These are phyloP conservation scores for Bipolaris sorokiniana DNA, from an alignment of 2,329 filamentous ascomycete genomes.

Conservation along the genomic window DNA sequence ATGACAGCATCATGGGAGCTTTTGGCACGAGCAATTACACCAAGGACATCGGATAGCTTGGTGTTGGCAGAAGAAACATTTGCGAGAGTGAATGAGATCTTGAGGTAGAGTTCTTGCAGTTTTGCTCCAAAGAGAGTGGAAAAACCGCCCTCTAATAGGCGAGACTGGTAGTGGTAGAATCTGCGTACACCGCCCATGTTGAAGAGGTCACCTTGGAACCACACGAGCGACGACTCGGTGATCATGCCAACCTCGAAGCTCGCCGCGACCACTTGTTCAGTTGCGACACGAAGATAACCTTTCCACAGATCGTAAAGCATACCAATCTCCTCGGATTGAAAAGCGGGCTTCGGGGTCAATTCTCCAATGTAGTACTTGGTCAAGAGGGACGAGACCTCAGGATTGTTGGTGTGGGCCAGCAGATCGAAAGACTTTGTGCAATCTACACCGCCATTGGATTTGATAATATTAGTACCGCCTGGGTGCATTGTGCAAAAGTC, in stretches of 20 bases:
- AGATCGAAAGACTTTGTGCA: constrained; percentile 93
- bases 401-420: constrained; percentile 83
- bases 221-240: constrained; percentile 29
- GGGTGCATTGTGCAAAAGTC: constrained; percentile 83
- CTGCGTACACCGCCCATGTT: constrained; percentile 37
- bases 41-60: constrained; percentile 56
- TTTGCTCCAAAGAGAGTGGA: constrained; percentile 32
- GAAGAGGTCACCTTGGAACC: constrained; percentile 35
- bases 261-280: constrained; percentile 31
- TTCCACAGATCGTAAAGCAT: constrained; percentile 36
- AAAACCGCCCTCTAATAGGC: constrained; percentile 31
- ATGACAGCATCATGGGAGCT: constrained; percentile 55
- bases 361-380: constrained; percentile 37
- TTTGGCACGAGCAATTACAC: constrained; percentile 52
- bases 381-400: constrained; percentile 64
- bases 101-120: constrained; percentile 34
- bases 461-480: constrained; percentile 82
- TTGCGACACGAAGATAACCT: constrained; percentile 26
- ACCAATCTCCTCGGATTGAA: constrained; percentile 26
- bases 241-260: constrained; percentile 35
- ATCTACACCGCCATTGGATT: constrained; percentile 83
- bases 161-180: constrained; percentile 37
- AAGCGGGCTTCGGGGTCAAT: constrained; percentile 29
- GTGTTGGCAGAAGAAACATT: constrained; percentile 36
- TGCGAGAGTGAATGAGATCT: constrained; percentile 33